These are phyloP conservation scores for Fragaria nilgerrensis DNA, from an alignment of 306 rosid genomes.

Conservation along the genomic window DNA sequence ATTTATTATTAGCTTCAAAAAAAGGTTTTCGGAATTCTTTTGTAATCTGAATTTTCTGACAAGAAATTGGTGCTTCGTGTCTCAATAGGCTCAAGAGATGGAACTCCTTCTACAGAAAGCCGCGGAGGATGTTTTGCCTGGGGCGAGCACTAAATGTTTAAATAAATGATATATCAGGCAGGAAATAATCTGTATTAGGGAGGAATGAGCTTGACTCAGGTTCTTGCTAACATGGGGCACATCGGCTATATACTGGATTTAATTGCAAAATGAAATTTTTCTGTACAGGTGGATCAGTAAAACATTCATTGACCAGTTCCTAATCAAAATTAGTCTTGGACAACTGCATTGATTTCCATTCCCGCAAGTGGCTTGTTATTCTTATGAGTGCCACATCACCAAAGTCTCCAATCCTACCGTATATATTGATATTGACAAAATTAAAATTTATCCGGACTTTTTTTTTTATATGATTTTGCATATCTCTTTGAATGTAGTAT, in stretches of 20 bases:
- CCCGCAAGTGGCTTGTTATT: constrained; percentile 10
- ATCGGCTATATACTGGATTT: background rate
- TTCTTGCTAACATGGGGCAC: background rate
- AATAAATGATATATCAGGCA: background rate
- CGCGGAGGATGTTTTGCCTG: constrained; percentile 69
- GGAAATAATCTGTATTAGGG: background rate
- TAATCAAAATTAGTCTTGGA: constrained; percentile 10
- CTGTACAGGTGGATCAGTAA: constrained; percentile 2
- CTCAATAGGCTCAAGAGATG: constrained; percentile 78
- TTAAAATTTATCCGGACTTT: too few species aligned
- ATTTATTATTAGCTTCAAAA: background rate
- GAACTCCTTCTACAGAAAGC: constrained; percentile 65
- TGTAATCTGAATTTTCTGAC: background rate
- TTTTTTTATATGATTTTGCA: too few species aligned
- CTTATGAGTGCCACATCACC: background rate
- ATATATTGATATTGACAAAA: too few species aligned
- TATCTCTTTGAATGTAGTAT: too few species aligned
- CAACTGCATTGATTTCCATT: constrained; percentile 19
- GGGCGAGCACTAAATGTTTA: constrained; percentile 49
- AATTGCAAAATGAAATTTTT: background rate
- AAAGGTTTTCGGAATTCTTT: background rate
- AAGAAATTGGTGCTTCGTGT: constrained; percentile 16
- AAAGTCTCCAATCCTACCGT: too few species aligned
- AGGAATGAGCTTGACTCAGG: background rate
- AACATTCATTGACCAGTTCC: background rate